These are phyloP conservation scores for Trichoderma semiorbis DNA, from an alignment of 2,329 filamentous ascomycete species.

Conservation along the genomic window DNA sequence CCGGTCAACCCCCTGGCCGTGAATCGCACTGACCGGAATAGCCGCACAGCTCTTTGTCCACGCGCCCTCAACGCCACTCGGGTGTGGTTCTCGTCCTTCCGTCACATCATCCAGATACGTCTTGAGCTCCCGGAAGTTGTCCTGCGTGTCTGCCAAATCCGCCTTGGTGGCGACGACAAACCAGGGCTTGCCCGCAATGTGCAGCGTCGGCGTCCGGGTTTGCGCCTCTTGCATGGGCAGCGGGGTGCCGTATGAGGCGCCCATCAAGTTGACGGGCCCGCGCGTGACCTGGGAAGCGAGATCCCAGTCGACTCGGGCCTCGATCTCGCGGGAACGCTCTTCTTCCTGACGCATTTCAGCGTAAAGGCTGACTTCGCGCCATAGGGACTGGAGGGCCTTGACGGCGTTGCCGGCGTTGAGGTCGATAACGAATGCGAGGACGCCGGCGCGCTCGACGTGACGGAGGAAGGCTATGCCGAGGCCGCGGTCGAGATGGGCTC, in stretches of 20 bases:
- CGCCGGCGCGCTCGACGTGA: slow-evolving; percentile 89
- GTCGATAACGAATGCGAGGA: slow-evolving; percentile 92
- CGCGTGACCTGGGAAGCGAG: slow-evolving; percentile 45
- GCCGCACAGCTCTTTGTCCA: slow-evolving; percentile 63
- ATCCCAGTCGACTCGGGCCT: slow-evolving; percentile 55
- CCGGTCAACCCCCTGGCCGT: slow-evolving; percentile 74
- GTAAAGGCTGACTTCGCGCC: slow-evolving; percentile 88
- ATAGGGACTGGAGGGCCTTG: slow-evolving; percentile 72
- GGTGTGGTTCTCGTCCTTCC: slow-evolving; percentile 63
- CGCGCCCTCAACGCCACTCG: slow-evolving; percentile 59
- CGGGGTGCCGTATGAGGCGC: slow-evolving; percentile 21
- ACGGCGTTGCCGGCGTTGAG: slow-evolving; percentile 77
- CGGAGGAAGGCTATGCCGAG: slow-evolving; percentile 88
- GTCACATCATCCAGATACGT: slow-evolving; percentile 67
- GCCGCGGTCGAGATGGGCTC: slow-evolving; percentile 86
- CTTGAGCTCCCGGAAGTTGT: slow-evolving; percentile 69
- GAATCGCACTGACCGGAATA: slow-evolving; percentile 86
- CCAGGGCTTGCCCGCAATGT: slow-evolving; percentile 93
- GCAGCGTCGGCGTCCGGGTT: slow-evolving; percentile 42
- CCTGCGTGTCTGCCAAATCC: slow-evolving; percentile 73
- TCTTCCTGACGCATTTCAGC: slow-evolving; percentile 72
- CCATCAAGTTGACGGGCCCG: slow-evolving; percentile 27
- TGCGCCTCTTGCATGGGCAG: slow-evolving; percentile 13
- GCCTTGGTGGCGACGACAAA: slow-evolving; percentile 94
- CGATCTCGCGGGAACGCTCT: slow-evolving; percentile 62